Percentiles rank a stretch among this genome's conserved stretches.
phyloP scores from a whole-genome alignment of 441 rosid species.

The Melastoma candidum region DNA sequence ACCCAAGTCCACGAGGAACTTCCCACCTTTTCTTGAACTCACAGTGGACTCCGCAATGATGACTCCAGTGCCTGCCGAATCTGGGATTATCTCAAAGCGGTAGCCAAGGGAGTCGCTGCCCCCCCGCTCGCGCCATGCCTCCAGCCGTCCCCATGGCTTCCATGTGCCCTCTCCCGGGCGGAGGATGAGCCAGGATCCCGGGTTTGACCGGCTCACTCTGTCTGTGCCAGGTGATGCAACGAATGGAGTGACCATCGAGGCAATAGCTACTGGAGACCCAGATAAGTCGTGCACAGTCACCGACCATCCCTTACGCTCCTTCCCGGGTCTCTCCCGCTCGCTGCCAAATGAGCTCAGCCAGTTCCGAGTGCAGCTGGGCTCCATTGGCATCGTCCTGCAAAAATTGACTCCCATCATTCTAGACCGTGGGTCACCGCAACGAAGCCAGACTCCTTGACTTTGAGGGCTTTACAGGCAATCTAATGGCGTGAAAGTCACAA shows the following conservation, averaged over 20 bases:
- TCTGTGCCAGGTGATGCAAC: slow-evolving; percentile 88
- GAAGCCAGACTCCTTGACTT: slow-evolving; percentile 4
- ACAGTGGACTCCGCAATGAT: slow-evolving; percentile 60
- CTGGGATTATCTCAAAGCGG: slow-evolving; percentile 68
- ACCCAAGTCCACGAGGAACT: slow-evolving; percentile 52
- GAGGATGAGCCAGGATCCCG: slow-evolving; percentile 81
- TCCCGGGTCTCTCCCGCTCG: slow-evolving; percentile 61
- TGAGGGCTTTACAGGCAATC: neutral
- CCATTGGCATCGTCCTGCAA: slow-evolving; percentile 54
- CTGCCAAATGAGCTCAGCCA: slow-evolving; percentile 80
- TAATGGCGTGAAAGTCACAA: too few species aligned
- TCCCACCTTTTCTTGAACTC: slow-evolving; percentile 59
- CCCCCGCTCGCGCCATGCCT: slow-evolving; percentile 90
- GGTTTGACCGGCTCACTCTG: slow-evolving; percentile 83
- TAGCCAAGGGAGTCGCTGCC: slow-evolving; percentile 61
- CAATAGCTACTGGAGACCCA: slow-evolving; percentile 79
- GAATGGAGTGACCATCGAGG: slow-evolving; percentile 83
- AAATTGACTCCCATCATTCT: neutral
- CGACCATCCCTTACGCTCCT: slow-evolving; percentile 88
- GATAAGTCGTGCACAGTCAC: slow-evolving; percentile 79
- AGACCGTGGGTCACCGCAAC: too few species aligned
- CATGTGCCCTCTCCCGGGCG: slow-evolving; percentile 79
- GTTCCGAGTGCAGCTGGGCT: slow-evolving; percentile 36
- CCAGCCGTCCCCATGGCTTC: slow-evolving; percentile 92
- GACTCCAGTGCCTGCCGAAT: slow-evolving; percentile 47